Conservation (phyloP, 2,329 filamentous ascomycete genomes). For the Calycina marina region DNA sequence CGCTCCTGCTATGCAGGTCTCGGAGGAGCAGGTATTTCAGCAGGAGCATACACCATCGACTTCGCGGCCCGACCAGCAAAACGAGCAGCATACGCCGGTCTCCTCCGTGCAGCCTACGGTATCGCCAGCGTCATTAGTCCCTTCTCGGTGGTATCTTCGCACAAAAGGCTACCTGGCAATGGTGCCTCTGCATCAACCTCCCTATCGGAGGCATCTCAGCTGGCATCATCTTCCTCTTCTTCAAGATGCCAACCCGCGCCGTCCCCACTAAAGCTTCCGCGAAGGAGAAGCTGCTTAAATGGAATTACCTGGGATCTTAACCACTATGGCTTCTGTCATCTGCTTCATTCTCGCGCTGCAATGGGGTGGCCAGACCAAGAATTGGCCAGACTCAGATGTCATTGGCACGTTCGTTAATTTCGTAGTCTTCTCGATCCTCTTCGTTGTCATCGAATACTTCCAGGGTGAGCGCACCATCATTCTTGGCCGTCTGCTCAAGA, state of each 20-base stretch:
- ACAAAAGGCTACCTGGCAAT: background rate
- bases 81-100: background rate
- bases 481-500: constrained; percentile 28
- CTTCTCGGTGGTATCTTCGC: background rate
- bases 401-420: constrained; percentile 28
- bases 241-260: background rate
- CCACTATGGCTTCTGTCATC: background rate
- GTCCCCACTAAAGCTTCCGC: background rate
- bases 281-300: constrained; percentile 24
- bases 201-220: background rate
- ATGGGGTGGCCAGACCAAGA: constrained; percentile 30
- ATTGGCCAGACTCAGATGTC: constrained; percentile 28
- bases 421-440: constrained; percentile 21
- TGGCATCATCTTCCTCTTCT: background rate
- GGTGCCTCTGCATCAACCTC: constrained; percentile 1
- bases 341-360: constrained; percentile 30
- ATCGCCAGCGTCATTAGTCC: background rate
- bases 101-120: background rate
- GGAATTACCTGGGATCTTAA: constrained; percentile 29
- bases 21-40: background rate
- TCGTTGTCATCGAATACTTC: constrained; percentile 26
- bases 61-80: background rate
- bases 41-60: background rate
- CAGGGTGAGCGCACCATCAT: constrained; percentile 36
- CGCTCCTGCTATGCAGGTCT: background rate